Evolutionary conservation across 805 yeast species (phyloP).

Genomic region (Kluyveromyces siamensis): DNA sequence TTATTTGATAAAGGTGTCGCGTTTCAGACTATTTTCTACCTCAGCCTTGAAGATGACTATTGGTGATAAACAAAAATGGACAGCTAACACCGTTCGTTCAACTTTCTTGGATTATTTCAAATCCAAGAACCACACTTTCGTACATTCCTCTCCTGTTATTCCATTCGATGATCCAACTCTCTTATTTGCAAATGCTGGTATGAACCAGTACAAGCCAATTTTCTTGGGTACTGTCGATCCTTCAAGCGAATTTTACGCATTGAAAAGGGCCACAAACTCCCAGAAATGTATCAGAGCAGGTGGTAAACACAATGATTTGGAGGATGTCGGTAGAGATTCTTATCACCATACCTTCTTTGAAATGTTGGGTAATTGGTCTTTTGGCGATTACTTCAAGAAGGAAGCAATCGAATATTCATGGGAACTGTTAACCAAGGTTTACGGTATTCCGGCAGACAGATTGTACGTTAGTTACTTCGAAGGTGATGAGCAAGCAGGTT

Average conservation of each 20-base stretch:
- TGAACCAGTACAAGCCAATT: conserved; percentile 98
- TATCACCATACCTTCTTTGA: conserved; percentile 98
- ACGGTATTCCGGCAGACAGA: conserved; percentile 69
- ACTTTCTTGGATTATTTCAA: conserved; percentile 81
- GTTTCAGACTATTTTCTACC: conserved; percentile 3
- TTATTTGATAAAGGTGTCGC: not conserved
- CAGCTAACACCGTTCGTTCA: conserved; percentile 53
- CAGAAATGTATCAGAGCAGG: conserved; percentile 99
- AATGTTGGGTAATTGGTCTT: conserved; percentile 99
- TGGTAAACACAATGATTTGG: conserved; percentile 96
- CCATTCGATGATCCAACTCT: conserved; percentile 98
- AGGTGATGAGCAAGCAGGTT: conserved; percentile 75
- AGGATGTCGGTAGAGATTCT: conserved; percentile 96
- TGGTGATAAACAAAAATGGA: conserved; percentile 36
- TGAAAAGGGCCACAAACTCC: conserved; percentile 88
- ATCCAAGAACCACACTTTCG: conserved; percentile 61
- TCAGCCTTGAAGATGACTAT: conserved; percentile 16
- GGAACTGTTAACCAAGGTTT: conserved; percentile 82
- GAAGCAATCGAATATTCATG: conserved; percentile 87
- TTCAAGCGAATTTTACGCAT: conserved; percentile 68
- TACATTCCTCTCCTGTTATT: conserved; percentile 88
- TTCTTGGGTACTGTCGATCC: conserved; percentile 98
- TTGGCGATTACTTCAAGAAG: conserved; percentile 95
- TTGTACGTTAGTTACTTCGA: conserved; percentile 94
- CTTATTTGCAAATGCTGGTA: conserved; percentile 96